Evolutionary conservation across 106 monocot species (phyloP).

Genomic region (Allium sativum): DNA sequence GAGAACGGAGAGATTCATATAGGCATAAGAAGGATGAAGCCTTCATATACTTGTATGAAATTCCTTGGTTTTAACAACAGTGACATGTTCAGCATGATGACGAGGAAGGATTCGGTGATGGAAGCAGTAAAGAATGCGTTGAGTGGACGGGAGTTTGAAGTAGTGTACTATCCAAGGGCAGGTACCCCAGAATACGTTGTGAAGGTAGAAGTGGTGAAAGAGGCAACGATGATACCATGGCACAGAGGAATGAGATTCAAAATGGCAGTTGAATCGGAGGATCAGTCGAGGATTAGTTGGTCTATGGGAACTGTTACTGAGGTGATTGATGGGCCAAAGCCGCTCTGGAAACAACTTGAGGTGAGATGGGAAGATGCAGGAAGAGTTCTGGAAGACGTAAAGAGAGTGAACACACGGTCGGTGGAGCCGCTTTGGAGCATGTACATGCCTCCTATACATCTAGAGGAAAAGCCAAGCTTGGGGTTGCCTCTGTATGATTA

Average conservation of each 20-base stretch:
- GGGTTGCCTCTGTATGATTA: no score
- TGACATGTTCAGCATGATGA: conserved; percentile 10
- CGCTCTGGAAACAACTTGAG: conserved; percentile 61
- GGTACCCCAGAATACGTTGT: conserved; percentile 55
- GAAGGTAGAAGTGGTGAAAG: conserved; percentile 26
- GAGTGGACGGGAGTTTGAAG: conserved; percentile 40
- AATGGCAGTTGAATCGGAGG: conserved; percentile 60
- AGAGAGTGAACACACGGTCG: conserved; percentile 73
- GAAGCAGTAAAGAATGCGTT: conserved; percentile 35
- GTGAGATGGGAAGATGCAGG: no score
- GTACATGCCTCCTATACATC: no score
- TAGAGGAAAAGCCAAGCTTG: no score
- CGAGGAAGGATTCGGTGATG: conserved; percentile 31
- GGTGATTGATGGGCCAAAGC: conserved; percentile 41
- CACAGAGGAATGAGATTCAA: conserved; percentile 61
- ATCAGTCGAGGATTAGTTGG: conserved; percentile 63
- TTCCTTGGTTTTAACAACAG: background rate
- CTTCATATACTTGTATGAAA: no score
- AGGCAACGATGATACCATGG: conserved; percentile 47
- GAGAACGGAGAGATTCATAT: conserved; percentile 46
- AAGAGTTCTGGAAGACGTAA: conserved; percentile 68
- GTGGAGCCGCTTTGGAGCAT: conserved; percentile 39
- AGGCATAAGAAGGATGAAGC: conserved; percentile 31
- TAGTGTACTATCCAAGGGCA: conserved; percentile 52
- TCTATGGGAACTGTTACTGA: conserved; percentile 62